Percentiles rank a stretch among this genome's conserved stretches.
Conservation (phyloP, 2,329 filamentous ascomycete genomes). For the Fusarium vanettenii region DNA sequence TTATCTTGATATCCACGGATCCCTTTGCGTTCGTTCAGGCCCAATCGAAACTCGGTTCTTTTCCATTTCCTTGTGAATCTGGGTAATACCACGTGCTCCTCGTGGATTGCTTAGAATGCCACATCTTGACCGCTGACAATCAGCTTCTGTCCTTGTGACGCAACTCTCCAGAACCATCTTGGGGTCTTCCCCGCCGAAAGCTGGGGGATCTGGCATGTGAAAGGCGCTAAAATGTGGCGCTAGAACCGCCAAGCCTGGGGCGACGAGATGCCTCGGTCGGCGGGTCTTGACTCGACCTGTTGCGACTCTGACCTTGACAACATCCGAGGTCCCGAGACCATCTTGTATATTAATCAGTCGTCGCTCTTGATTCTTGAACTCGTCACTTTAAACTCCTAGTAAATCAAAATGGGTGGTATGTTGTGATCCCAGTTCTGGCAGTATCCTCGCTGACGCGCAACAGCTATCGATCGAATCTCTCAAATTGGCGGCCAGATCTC, state of each 20-base stretch:
- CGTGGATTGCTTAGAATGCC: neutral
- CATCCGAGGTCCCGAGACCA: conserved; percentile 42
- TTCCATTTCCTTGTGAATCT: conserved; percentile 30
- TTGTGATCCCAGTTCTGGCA: neutral
- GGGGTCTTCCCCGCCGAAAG: conserved; percentile 37
- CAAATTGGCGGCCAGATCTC: conserved; percentile 74
- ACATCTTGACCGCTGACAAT: conserved; percentile 9
- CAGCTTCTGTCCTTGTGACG: conserved; percentile 34
- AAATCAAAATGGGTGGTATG: conserved; percentile 50
- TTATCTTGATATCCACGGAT: neutral
- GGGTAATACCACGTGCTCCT: conserved; percentile 18
- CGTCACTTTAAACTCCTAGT: conserved; percentile 4
- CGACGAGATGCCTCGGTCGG: conserved; percentile 49
- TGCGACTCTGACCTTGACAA: conserved; percentile 28
- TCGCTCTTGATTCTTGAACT: conserved; percentile 8
- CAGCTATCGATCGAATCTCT: conserved; percentile 68
- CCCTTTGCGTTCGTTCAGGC: neutral
- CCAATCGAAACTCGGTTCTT: conserved; percentile 6
- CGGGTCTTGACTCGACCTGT: conserved; percentile 35
- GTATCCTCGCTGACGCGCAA: conserved; percentile 16
- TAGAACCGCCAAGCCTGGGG: conserved; percentile 37
- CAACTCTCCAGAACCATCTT: conserved; percentile 11
- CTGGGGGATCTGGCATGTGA: conserved; percentile 48
- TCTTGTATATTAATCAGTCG: conserved; percentile 30
- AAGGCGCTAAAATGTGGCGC: conserved; percentile 42